Conservation (phyloP, 805 yeast genomes). For the Schwanniomyces pseudopolymorphus region DNA sequence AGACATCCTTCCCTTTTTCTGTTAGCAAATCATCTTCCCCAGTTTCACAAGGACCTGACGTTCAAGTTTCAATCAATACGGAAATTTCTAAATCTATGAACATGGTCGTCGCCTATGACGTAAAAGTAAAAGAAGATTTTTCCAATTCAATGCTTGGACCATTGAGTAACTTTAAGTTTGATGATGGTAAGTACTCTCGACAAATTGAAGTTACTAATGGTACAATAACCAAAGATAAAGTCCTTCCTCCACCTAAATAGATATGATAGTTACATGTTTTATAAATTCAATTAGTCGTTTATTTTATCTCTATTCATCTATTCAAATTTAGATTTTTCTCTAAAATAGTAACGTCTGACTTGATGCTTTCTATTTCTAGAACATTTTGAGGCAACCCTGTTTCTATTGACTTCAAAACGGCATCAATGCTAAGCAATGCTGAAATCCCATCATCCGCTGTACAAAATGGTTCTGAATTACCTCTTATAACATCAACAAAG, state of each 20-base stretch:
- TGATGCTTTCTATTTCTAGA: constrained; percentile 20
- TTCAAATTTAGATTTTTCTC: constrained; percentile 5
- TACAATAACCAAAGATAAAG: constrained; percentile 10
- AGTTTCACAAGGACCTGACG: not conserved
- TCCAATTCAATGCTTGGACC: constrained; percentile 10
- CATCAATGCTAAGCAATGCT: constrained; percentile 36
- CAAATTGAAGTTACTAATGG: constrained; percentile 15
- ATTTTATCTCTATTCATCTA: too few species aligned
- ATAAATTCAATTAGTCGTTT: too few species aligned
- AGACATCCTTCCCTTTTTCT: constrained; percentile 11
- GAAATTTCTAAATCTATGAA: constrained; percentile 6
- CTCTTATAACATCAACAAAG: constrained; percentile 34
- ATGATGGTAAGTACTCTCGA: constrained; percentile 3
- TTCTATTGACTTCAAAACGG: constrained; percentile 32
- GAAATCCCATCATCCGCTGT: constrained; percentile 38
- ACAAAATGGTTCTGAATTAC: constrained; percentile 28
- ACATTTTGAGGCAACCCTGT: constrained; percentile 35
- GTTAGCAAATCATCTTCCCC: constrained; percentile 6
- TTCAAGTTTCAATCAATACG: constrained; percentile 8
- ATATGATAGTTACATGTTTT: not conserved
- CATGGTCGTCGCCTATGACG: constrained; percentile 6
- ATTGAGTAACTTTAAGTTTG: constrained; percentile 9
- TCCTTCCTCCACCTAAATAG: not conserved
- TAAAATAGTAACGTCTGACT: constrained; percentile 17
- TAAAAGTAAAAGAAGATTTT: constrained; percentile 10